These are phyloP conservation scores for Pseudonitzschia multiseries DNA, from an alignment of 108 stramenopile species.

Conservation along the genomic window DNA sequence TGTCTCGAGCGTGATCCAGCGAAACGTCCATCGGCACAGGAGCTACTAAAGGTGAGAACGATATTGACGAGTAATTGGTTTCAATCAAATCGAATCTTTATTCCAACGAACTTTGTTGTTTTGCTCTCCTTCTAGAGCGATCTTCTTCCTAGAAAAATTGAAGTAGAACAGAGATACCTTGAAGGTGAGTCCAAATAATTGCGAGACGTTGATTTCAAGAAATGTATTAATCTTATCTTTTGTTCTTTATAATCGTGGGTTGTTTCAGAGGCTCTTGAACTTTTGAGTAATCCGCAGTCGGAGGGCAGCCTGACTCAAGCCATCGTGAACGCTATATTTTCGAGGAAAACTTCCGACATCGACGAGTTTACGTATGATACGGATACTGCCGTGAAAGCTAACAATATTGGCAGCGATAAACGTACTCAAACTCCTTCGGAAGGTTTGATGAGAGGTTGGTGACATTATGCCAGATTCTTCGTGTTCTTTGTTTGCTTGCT, in stretches of 20 bases:
- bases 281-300: constrained; percentile 64
- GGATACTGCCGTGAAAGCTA: constrained; percentile 67
- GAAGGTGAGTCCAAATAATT: constrained; percentile 25
- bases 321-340: constrained; percentile 66
- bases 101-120: background rate
- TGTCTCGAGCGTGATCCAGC: constrained; percentile 63
- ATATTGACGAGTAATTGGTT: background rate
- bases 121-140: constrained; percentile 35
- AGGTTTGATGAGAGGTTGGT: constrained; percentile 27
- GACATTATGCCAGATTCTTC: background rate
- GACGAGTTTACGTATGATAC: constrained; percentile 73
- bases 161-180: constrained; percentile 71
- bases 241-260: background rate
- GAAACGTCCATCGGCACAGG: constrained; percentile 64
- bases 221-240: background rate
- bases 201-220: background rate
- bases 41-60: constrained; percentile 37
- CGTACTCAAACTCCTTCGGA: constrained; percentile 24
- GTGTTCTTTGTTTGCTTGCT: background rate
- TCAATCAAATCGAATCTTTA: background rate
- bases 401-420: constrained; percentile 29
- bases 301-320: constrained; percentile 51
- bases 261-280: constrained; percentile 62
- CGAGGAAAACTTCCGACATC: constrained; percentile 49
- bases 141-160: constrained; percentile 73